Evolutionary conservation across 192 early-diverging fungal species (phyloP).

Genomic region (Bifiguratus adelaidae): DNA sequence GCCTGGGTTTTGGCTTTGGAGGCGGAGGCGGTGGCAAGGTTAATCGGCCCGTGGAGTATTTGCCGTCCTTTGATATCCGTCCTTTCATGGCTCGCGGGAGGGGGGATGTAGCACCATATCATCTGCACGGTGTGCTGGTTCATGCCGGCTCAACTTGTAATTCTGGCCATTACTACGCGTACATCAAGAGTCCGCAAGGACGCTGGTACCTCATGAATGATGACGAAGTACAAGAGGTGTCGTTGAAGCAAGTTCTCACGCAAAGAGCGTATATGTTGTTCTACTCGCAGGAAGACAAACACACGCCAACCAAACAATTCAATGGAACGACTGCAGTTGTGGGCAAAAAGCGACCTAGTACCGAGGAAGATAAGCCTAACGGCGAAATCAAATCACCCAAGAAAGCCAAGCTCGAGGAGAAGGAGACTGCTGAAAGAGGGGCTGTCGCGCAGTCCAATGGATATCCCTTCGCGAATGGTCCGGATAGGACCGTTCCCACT

Average conservation of each 20-base stretch:
- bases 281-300: slow-evolving; percentile 38
- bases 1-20: slow-evolving; percentile 20
- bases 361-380: not conserved
- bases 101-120: slow-evolving; percentile 30
- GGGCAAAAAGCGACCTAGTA: not conserved
- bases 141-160: slow-evolving; percentile 61
- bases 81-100: slow-evolving; percentile 41
- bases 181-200: slow-evolving; percentile 63
- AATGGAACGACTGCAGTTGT: not conserved
- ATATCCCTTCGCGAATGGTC: too few relatives aligned
- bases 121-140: slow-evolving; percentile 70
- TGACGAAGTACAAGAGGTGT: slow-evolving; percentile 54
- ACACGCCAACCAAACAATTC: not conserved
- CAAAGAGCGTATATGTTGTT: slow-evolving; percentile 85
- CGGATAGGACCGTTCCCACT: too few relatives aligned
- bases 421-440: not conserved
- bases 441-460: too few relatives aligned
- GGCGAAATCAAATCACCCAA: not conserved
- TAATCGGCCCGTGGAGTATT: slow-evolving; percentile 46
- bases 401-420: not conserved
- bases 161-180: slow-evolving; percentile 85
- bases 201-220: slow-evolving; percentile 80
- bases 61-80: slow-evolving; percentile 47
- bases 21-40: slow-evolving; percentile 54
- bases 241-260: slow-evolving; percentile 51